Percentiles rank a stretch among this genome's conserved stretches.
These are phyloP conservation scores for Phyllosticta citrichinensis DNA, from an alignment of 2,329 filamentous ascomycete genomes.

Conservation along the genomic window DNA sequence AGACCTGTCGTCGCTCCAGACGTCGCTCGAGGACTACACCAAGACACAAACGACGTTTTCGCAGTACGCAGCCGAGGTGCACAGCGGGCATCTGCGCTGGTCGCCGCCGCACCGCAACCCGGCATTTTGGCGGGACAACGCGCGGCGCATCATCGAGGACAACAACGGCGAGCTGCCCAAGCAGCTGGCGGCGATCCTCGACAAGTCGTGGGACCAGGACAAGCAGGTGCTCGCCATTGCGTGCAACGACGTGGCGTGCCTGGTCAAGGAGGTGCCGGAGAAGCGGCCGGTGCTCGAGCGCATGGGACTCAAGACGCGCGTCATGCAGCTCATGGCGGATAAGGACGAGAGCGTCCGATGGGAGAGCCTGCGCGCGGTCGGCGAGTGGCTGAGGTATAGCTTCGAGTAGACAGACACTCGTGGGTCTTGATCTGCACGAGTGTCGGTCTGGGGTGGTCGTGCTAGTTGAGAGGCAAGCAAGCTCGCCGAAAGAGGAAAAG, in stretches of 20 bases:
- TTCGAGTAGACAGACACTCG: slow-evolving; percentile 18
- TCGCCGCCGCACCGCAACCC: slow-evolving; percentile 80
- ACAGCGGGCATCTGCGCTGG: slow-evolving; percentile 82
- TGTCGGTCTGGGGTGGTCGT: background rate
- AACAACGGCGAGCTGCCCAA: slow-evolving; percentile 69
- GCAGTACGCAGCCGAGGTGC: slow-evolving; percentile 68
- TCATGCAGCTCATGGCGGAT: slow-evolving; percentile 92
- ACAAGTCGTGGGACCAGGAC: slow-evolving; percentile 74
- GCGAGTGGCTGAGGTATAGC: slow-evolving; percentile 64
- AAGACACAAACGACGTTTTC: slow-evolving; percentile 58
- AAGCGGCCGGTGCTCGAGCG: slow-evolving; percentile 71
- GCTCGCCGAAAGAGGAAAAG: background rate
- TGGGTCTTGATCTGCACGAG: background rate
- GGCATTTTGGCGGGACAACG: slow-evolving; percentile 87
- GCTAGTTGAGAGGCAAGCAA: background rate
- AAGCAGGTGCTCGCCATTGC: slow-evolving; percentile 81
- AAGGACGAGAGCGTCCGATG: slow-evolving; percentile 80
- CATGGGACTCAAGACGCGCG: slow-evolving; percentile 70
- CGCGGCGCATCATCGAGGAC: slow-evolving; percentile 73
- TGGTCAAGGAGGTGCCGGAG: slow-evolving; percentile 85
- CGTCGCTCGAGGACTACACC: slow-evolving; percentile 76
- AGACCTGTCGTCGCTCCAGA: slow-evolving; percentile 36
- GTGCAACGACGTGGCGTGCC: slow-evolving; percentile 80
- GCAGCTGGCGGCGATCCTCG: slow-evolving; percentile 77
- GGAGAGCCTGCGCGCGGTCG: slow-evolving; percentile 82